These are phyloP conservation scores for Flaveria floridana DNA, from an alignment of 140 eudicot genomes.

Conservation along the genomic window DNA sequence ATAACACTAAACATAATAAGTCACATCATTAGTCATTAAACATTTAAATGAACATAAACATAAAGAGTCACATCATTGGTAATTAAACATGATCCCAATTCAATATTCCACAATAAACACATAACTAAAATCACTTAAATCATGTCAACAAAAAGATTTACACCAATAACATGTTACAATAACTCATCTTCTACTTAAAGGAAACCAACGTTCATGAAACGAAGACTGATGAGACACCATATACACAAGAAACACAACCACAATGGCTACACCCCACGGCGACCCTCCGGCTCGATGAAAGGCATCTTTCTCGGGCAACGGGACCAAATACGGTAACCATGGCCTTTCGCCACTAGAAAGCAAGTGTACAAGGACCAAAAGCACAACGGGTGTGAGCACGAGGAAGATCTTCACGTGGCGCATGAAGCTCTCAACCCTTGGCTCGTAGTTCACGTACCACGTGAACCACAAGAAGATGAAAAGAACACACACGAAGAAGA, in stretches of 20 bases:
- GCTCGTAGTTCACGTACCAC: conserved; percentile 62
- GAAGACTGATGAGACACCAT: conserved; percentile 53
- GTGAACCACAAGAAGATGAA: conserved; percentile 46
- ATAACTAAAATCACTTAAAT: conserved; percentile 5
- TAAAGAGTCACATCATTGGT: not conserved
- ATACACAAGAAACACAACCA: conserved; percentile 49
- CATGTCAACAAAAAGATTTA: not conserved
- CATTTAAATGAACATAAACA: no score
- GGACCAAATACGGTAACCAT: conserved; percentile 30
- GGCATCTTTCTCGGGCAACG: conserved; percentile 54
- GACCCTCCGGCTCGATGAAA: conserved; percentile 68
- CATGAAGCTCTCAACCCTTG: conserved; percentile 42
- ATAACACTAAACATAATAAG: no score
- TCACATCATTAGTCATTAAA: no score
- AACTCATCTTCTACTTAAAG: conserved; percentile 41
- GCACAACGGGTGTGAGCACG: conserved; percentile 45
- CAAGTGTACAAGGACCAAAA: conserved; percentile 51
- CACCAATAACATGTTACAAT: not conserved
- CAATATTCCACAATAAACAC: not conserved
- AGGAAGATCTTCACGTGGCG: conserved; percentile 43
- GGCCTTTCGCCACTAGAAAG: conserved; percentile 38
- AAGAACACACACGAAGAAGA: conserved; percentile 42
- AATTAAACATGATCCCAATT: not conserved
- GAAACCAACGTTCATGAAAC: conserved; percentile 61
- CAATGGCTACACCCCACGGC: conserved; percentile 62